Evolutionary conservation across 306 rosid genomes (phyloP).

Genomic region (Malus orientalis): DNA sequence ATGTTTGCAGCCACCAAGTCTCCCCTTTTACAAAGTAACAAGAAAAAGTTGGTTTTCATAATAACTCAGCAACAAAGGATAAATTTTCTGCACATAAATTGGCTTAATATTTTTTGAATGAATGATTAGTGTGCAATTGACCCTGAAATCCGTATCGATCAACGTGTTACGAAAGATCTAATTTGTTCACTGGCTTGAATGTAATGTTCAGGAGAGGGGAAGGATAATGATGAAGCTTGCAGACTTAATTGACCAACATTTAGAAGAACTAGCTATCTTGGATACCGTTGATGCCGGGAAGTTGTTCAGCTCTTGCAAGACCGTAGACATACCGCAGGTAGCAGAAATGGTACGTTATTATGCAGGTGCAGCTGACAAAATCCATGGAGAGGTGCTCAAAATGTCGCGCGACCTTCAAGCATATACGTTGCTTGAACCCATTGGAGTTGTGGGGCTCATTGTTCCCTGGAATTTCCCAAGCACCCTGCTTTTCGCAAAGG

Average conservation of each 20-base stretch:
- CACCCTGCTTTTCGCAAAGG: constrained; percentile 43
- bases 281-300: constrained; percentile 71
- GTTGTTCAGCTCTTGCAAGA: constrained; percentile 30
- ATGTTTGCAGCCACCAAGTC: no score
- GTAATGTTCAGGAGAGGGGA: constrained; percentile 51
- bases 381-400: constrained; percentile 71
- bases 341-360: constrained; percentile 51
- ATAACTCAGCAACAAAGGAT: no score
- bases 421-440: constrained; percentile 66
- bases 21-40: no score
- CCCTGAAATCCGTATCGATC: background rate
- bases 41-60: background rate
- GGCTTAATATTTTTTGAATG: background rate
- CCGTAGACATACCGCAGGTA: constrained; percentile 39
- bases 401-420: constrained; percentile 40
- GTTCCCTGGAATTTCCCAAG: constrained; percentile 86
- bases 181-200: background rate
- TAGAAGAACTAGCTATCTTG: constrained; percentile 59
- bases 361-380: constrained; percentile 89
- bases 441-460: constrained; percentile 84
- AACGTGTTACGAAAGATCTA: background rate
- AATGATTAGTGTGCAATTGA: background rate
- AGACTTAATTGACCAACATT: constrained; percentile 47
- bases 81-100: background rate
- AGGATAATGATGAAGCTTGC: constrained; percentile 58